A percentile compares a stretch with the other conserved stretches of the same genome.
Conservation (phyloP, 2,329 filamentous ascomycete species). For the Tolypocladium guangdongense region DNA sequence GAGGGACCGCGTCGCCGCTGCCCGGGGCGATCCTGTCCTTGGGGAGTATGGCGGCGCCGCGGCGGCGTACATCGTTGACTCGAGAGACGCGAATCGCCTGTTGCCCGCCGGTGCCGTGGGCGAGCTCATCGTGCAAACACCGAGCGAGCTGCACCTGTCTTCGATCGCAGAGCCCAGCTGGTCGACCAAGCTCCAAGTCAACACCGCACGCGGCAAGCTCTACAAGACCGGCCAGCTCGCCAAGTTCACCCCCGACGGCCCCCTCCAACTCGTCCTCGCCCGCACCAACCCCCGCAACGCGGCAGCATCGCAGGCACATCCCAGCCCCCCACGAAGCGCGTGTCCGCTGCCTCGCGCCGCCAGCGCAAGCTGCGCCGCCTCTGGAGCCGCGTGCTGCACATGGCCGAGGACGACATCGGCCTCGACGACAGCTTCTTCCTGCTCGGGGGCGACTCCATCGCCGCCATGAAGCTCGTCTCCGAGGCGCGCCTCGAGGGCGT, state of each 20-base stretch:
- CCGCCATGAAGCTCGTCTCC: slow-evolving; percentile 50
- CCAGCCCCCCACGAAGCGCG: slow-evolving; percentile 13
- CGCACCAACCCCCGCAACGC: slow-evolving; percentile 7
- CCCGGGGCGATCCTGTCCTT: slow-evolving; percentile 6
- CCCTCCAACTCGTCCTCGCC: slow-evolving; percentile 16
- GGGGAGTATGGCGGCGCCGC: slow-evolving; percentile 14
- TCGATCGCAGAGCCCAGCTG: slow-evolving; percentile 16
- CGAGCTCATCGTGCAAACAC: slow-evolving; percentile 30
- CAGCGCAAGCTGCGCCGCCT: slow-evolving; percentile 32
- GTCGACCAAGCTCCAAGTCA: slow-evolving; percentile 10
- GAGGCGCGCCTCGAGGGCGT: slow-evolving; percentile 37
- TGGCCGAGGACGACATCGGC: slow-evolving; percentile 35
- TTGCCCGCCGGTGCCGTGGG: slow-evolving; percentile 30
- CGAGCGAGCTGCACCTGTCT: slow-evolving; percentile 13
- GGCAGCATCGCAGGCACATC: background rate
- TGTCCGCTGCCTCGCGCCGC: slow-evolving; percentile 28
- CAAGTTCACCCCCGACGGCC: slow-evolving; percentile 21
- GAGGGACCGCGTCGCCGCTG: slow-evolving; percentile 11
- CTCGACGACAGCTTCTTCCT: slow-evolving; percentile 49
- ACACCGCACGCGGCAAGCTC: slow-evolving; percentile 12
- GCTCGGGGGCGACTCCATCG: slow-evolving; percentile 48
- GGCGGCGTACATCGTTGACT: slow-evolving; percentile 29
- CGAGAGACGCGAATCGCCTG: slow-evolving; percentile 20
- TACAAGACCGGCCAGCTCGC: slow-evolving; percentile 30
- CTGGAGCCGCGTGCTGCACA: slow-evolving; percentile 36